phyloP scores from a whole-genome alignment of 2,329 filamentous ascomycete species.

The Diaporthe citrichinensis region DNA sequence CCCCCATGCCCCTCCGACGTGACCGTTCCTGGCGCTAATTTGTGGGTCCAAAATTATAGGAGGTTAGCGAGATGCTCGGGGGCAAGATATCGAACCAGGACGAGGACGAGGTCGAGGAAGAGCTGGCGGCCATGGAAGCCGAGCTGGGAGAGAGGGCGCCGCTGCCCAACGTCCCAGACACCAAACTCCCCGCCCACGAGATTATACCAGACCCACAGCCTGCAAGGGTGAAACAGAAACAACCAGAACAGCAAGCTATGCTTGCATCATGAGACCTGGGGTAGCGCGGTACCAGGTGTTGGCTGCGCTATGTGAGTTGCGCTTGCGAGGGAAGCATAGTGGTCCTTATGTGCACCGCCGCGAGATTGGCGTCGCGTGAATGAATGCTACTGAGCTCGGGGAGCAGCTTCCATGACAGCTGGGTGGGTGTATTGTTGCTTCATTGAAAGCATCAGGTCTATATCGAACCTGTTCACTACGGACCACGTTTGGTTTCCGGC shows the following conservation, averaged over 20 bases:
- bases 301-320: background rate
- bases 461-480: background rate
- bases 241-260: conserved; percentile 48
- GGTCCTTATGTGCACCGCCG: background rate
- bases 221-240: conserved; percentile 41
- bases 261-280: conserved; percentile 42
- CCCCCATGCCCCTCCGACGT: background rate
- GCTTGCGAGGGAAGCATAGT: background rate
- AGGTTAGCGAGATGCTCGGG: conserved; percentile 92
- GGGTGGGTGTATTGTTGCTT: too few relatives aligned
- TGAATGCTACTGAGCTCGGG: background rate
- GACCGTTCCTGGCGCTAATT: conserved; percentile 11
- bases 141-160: conserved; percentile 56
- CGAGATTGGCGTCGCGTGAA: background rate
- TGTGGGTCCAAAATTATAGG: conserved; percentile 64
- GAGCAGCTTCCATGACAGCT: background rate
- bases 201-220: conserved; percentile 40
- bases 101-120: conserved; percentile 97
- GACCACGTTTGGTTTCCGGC: background rate
- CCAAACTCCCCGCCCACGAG: conserved; percentile 43
- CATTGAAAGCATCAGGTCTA: background rate
- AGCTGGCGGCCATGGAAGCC: conserved; percentile 84
- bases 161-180: conserved; percentile 49
- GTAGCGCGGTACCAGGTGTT: background rate
- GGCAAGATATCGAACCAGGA: conserved; percentile 93